phyloP scores from a whole-genome alignment of 768 basidiomycete species.

The Coprinopsis cinerea region DNA sequence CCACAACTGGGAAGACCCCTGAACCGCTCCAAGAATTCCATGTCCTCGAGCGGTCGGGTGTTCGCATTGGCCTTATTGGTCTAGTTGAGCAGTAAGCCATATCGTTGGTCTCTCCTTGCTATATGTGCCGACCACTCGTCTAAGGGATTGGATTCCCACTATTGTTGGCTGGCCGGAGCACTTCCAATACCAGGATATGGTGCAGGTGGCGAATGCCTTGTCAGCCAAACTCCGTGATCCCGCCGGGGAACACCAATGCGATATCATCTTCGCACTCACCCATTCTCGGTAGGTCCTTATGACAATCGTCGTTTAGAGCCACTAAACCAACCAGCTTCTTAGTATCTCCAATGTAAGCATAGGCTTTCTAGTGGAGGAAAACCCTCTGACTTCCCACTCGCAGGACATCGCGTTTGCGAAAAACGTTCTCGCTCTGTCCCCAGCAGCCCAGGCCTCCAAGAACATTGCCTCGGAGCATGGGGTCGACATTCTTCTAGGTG shows the following conservation, averaged over 20 bases:
- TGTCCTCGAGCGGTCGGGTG: not conserved
- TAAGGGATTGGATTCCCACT: constrained; percentile 3
- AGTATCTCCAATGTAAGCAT: not conserved
- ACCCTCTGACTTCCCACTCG: not conserved
- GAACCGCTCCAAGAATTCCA: not conserved
- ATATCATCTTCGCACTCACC: not conserved
- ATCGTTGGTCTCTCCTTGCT: not conserved
- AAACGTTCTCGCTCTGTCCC: not conserved
- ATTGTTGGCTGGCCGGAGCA: constrained; percentile 58
- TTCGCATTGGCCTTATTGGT: constrained; percentile 4
- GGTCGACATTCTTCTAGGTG: constrained; percentile 2
- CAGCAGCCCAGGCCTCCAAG: not conserved
- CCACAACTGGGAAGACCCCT: not conserved
- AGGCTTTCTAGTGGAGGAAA: not conserved
- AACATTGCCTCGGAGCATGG: not conserved
- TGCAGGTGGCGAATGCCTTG: constrained; percentile 43
- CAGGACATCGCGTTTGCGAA: constrained; percentile 4
- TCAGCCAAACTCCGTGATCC: constrained; percentile 53
- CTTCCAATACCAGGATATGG: constrained; percentile 56
- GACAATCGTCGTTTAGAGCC: not conserved
- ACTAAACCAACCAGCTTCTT: not conserved
- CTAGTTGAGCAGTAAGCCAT: not conserved
- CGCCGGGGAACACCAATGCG: constrained; percentile 7
- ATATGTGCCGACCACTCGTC: not conserved
- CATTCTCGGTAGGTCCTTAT: not conserved